Percentiles rank a stretch among this genome's conserved stretches.
These are phyloP conservation scores for Boletus semigastroideus DNA, from an alignment of 1,284 basidiomycete genomes.

Conservation along the genomic window DNA sequence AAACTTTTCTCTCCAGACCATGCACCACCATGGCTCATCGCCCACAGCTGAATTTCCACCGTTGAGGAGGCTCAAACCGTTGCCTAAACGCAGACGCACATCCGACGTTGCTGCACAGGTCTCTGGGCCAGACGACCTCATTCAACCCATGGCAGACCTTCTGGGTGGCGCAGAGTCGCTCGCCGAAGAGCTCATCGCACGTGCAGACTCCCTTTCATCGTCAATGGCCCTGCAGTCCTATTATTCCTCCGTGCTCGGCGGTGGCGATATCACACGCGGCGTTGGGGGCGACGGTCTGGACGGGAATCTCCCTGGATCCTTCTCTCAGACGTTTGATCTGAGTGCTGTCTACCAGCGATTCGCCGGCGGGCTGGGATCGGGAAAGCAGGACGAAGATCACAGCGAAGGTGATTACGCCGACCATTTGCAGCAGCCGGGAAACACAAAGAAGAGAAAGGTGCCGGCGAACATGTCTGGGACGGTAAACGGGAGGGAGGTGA, in stretches of 20 bases:
- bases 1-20: slow-evolving; percentile 15
- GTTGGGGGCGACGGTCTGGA: slow-evolving; percentile 14
- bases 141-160: slow-evolving; percentile 33
- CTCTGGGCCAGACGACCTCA: slow-evolving; percentile 24
- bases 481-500: slow-evolving; percentile 31
- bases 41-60: slow-evolving; percentile 59
- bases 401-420: slow-evolving; percentile 60
- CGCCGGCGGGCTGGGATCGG: slow-evolving; percentile 24
- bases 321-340: slow-evolving; percentile 29
- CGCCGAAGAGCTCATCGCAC: slow-evolving; percentile 50
- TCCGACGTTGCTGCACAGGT: slow-evolving; percentile 24
- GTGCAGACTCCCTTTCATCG: slow-evolving; percentile 50
- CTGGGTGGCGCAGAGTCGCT: slow-evolving; percentile 40
- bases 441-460: slow-evolving; percentile 83
- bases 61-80: slow-evolving; percentile 65
- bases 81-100: slow-evolving; percentile 67
- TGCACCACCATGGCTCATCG: slow-evolving; percentile 45
- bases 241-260: slow-evolving; percentile 55
- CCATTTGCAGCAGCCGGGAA: slow-evolving; percentile 71
- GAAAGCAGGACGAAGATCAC: slow-evolving; percentile 43
- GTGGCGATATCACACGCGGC: slow-evolving; percentile 38
- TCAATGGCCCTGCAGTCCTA: slow-evolving; percentile 60
- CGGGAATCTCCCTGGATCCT: slow-evolving; percentile 21
- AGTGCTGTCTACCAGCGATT: slow-evolving; percentile 28
- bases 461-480: slow-evolving; percentile 50